Conservation (phyloP, 805 yeast genomes). For the Starmerella kuoi region DNA sequence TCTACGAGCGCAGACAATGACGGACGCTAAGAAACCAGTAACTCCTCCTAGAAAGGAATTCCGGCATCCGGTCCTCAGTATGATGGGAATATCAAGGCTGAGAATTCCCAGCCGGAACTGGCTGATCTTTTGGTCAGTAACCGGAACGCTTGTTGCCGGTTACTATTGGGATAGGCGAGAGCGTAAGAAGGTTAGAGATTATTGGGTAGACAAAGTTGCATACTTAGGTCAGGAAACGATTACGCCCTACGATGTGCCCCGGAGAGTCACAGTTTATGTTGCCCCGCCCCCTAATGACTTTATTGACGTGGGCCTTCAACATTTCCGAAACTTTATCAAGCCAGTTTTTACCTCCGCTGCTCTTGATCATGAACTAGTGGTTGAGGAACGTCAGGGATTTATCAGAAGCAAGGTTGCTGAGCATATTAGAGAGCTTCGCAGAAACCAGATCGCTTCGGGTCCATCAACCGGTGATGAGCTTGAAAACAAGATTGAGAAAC, state of each 20-base stretch:
- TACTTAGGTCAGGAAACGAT: conserved; percentile 40
- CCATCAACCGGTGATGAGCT: conserved; percentile 24
- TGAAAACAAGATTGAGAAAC: conserved; percentile 25
- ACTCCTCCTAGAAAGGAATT: conserved; percentile 20
- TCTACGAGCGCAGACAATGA: no score
- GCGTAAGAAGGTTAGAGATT: conserved; percentile 50
- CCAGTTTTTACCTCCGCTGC: conserved; percentile 79
- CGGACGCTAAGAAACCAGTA: no score
- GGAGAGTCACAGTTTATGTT: conserved; percentile 68
- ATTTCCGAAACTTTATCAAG: conserved; percentile 69
- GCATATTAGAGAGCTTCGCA: conserved; percentile 58
- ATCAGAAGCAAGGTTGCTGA: conserved; percentile 74
- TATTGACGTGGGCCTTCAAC: conserved; percentile 56
- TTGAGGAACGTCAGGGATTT: conserved; percentile 80
- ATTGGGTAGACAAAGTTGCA: conserved; percentile 53
- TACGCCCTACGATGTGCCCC: conserved; percentile 41
- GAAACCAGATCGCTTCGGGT: conserved; percentile 24
- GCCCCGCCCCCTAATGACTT: conserved; percentile 98
- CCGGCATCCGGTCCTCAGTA: conserved; percentile 59
- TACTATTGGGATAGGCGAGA: conserved; percentile 64
- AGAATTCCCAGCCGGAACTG: conserved; percentile 85
- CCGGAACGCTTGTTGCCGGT: conserved; percentile 60
- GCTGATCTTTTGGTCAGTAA: conserved; percentile 73
- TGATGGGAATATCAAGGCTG: conserved; percentile 72
- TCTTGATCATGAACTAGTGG: conserved; percentile 59